phyloP scores from a whole-genome alignment of 2,329 filamentous ascomycete species.

The Chaetomiaceae sp. region DNA sequence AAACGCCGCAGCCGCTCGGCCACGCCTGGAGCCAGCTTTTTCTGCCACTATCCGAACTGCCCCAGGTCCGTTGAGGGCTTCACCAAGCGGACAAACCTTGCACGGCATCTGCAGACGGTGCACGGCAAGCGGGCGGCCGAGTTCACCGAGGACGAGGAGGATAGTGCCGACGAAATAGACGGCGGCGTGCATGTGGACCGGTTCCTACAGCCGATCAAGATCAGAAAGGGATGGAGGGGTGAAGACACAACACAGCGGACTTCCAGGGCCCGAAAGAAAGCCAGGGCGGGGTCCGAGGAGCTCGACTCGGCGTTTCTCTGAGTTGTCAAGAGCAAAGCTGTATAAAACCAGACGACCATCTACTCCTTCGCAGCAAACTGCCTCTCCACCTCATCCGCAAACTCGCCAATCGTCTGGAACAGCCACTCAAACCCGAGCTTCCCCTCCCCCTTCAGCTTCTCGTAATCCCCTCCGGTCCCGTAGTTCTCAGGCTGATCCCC shows the following conservation, averaged over 20 bases:
- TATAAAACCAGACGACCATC: not conserved
- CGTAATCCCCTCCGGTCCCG: slow-evolving; percentile 22
- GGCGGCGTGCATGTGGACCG: slow-evolving; percentile 66
- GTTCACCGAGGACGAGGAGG: slow-evolving; percentile 28
- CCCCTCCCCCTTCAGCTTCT: slow-evolving; percentile 25
- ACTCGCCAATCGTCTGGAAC: slow-evolving; percentile 37
- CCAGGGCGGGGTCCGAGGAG: slow-evolving; percentile 9
- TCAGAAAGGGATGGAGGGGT: slow-evolving; percentile 45
- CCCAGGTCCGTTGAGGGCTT: slow-evolving; percentile 36
- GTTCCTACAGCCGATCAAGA: slow-evolving; percentile 55
- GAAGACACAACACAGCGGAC: slow-evolving; percentile 29
- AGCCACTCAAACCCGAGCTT: slow-evolving; percentile 35
- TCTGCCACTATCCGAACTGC: slow-evolving; percentile 38
- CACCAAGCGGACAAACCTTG: slow-evolving; percentile 31
- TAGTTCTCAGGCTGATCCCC: slow-evolving; percentile 33
- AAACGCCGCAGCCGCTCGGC: slow-evolving; percentile 11
- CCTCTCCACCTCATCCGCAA: slow-evolving; percentile 38
- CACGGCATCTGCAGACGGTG: slow-evolving; percentile 41
- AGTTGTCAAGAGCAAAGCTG: not conserved
- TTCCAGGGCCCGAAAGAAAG: slow-evolving; percentile 2
- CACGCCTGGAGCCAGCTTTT: slow-evolving; percentile 23
- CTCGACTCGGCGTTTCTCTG: slow-evolving; percentile 1
- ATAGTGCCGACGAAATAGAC: slow-evolving; percentile 50
- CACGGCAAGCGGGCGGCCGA: slow-evolving; percentile 33
- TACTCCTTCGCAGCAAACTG: slow-evolving; percentile 31